Evolutionary conservation across 108 stramenopile genomes (phyloP).

Genomic region (Skeletonema marinoi): DNA sequence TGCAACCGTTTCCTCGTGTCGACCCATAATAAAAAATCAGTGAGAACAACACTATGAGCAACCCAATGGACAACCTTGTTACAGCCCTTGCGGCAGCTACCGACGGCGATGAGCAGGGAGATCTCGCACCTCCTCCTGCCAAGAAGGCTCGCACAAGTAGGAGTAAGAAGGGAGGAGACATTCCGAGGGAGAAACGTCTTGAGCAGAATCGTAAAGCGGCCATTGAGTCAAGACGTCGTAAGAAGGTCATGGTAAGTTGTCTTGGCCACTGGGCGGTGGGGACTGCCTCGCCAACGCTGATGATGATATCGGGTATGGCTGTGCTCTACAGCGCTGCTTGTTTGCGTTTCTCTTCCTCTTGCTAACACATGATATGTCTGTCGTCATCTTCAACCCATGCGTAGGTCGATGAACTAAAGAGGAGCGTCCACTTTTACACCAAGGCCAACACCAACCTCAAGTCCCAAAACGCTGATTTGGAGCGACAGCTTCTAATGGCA

Average conservation of each 20-base stretch:
- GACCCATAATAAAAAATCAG: neutral
- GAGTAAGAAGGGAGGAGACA: neutral
- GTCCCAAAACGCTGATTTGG: conserved; percentile 76
- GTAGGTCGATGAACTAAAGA: conserved; percentile 77
- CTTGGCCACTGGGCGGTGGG: neutral
- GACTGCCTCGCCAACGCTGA: neutral
- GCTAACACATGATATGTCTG: neutral
- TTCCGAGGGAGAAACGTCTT: conserved; percentile 67
- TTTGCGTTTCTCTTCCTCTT: neutral
- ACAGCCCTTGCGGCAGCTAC: neutral
- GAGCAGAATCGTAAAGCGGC: conserved; percentile 89
- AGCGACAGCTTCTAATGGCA: conserved; percentile 65
- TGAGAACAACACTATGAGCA: neutral
- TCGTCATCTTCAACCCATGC: neutral
- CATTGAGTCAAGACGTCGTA: conserved; percentile 76
- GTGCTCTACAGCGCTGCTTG: neutral
- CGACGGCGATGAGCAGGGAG: neutral
- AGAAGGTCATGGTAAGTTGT: conserved; percentile 65
- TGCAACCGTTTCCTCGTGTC: neutral
- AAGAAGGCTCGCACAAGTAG: neutral
- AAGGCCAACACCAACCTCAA: conserved; percentile 73
- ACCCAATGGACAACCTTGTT: neutral
- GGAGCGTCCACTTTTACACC: conserved; percentile 79
- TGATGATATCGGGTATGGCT: neutral
- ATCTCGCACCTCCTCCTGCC: neutral